phyloP scores from a whole-genome alignment of 306 rosid species.

The Albizia julibrissin region DNA sequence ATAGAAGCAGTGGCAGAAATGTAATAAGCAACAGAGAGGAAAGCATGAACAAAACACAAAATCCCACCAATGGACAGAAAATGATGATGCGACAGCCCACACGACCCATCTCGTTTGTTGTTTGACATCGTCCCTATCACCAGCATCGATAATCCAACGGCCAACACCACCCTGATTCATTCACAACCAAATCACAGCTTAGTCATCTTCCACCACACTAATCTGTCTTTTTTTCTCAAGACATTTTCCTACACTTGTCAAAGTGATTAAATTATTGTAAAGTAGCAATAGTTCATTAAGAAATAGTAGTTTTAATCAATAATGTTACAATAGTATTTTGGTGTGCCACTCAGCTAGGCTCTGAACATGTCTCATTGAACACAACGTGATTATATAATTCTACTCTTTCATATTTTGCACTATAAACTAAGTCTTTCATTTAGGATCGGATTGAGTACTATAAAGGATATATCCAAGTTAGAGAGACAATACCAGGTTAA shows the following conservation, averaged over 20 bases:
- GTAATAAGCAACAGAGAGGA: constrained; percentile 74
- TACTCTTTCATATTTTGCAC: no score
- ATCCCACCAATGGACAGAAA: constrained; percentile 96
- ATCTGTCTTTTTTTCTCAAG: background rate
- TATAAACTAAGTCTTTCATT: no score
- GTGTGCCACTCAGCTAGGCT: background rate
- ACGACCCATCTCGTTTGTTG: constrained; percentile 68
- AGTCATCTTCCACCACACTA: background rate
- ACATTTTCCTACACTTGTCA: background rate
- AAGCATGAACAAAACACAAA: constrained; percentile 80
- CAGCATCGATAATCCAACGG: constrained; percentile 77
- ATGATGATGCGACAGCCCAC: constrained; percentile 93
- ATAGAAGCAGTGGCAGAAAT: constrained; percentile 63
- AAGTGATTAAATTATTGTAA: background rate
- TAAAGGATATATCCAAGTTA: background rate
- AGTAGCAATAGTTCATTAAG: background rate
- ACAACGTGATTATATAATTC: no score
- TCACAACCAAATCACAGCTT: constrained; percentile 17
- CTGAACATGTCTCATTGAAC: no score
- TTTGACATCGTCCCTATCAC: constrained; percentile 90
- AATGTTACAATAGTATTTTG: background rate
- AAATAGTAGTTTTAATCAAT: background rate
- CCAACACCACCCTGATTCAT: constrained; percentile 65
- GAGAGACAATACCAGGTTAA: constrained; percentile 65
- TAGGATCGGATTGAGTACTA: no score